These are phyloP conservation scores for Nephelium lappaceum DNA, from an alignment of 345 rosid genomes.

Conservation along the genomic window DNA sequence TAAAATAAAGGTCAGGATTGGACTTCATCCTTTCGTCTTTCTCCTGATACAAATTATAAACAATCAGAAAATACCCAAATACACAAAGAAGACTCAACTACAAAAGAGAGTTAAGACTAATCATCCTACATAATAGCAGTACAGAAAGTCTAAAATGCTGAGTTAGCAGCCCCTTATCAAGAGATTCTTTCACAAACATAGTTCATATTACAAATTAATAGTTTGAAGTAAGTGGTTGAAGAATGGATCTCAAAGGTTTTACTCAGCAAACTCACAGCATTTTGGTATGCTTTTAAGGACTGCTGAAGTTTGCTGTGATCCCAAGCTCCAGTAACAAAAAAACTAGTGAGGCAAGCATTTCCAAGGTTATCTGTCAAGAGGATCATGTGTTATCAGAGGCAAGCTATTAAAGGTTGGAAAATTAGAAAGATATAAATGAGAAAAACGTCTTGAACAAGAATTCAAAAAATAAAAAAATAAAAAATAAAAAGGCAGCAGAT, in stretches of 20 bases:
- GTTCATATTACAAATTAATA: background rate
- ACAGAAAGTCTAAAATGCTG: background rate
- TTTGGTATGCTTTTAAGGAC: slow-evolving; percentile 72
- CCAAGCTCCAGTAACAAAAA: slow-evolving; percentile 72
- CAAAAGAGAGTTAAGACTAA: background rate
- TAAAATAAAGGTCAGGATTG: slow-evolving; percentile 73
- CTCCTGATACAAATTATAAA: slow-evolving; percentile 48
- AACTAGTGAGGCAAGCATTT: slow-evolving; percentile 74
- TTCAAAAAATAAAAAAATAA: background rate
- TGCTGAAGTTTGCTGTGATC: slow-evolving; percentile 68
- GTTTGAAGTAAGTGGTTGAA: background rate
- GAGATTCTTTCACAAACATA: slow-evolving; percentile 3
- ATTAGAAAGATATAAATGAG: background rate
- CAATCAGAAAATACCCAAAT: slow-evolving; percentile 12
- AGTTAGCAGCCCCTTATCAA: background rate
- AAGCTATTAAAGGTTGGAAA: background rate
- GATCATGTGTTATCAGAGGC: slow-evolving; percentile 18
- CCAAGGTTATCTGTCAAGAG: slow-evolving; percentile 67
- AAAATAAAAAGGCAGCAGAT: background rate
- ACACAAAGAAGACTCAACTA: background rate
- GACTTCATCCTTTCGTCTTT: slow-evolving; percentile 63
- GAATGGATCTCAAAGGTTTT: slow-evolving; percentile 10
- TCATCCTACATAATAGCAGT: background rate
- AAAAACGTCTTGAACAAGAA: background rate
- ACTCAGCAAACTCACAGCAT: slow-evolving; percentile 57